These are phyloP conservation scores for Coffea canephora DNA, from an alignment of 257 asterid genomes.

Conservation along the genomic window DNA sequence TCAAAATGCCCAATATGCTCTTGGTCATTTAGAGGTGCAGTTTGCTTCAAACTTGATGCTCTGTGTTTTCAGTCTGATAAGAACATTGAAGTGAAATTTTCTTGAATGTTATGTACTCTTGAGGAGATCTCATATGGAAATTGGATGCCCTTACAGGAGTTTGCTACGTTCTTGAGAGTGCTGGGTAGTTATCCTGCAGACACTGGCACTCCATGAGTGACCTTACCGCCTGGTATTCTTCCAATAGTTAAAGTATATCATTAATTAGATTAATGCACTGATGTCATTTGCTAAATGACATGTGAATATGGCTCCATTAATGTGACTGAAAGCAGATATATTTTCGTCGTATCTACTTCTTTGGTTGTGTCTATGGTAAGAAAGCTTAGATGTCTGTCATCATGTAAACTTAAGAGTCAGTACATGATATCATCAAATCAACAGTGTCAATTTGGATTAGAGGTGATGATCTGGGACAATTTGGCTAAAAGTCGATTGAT, in stretches of 20 bases:
- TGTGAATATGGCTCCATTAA: background rate
- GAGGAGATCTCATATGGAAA: background rate
- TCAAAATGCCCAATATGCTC: slow-evolving; percentile 96
- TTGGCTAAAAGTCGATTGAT: background rate
- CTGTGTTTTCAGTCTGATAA: background rate
- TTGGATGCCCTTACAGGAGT: slow-evolving; percentile 60
- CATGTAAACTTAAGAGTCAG: background rate
- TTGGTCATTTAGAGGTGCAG: slow-evolving; percentile 75
- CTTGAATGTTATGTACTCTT: background rate
- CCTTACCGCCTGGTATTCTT: slow-evolving; percentile 30
- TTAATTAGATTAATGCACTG: slow-evolving; percentile 2
- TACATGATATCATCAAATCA: background rate
- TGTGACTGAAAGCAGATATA: background rate
- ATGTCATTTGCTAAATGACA: background rate
- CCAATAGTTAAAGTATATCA: background rate
- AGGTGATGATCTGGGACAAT: background rate
- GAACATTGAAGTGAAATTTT: background rate
- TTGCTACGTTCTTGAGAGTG: slow-evolving; percentile 88
- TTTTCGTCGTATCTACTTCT: background rate
- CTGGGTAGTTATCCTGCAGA: slow-evolving; percentile 97
- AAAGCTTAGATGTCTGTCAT: background rate
- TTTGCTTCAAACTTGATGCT: slow-evolving; percentile 1
- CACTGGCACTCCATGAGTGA: slow-evolving; percentile 57
- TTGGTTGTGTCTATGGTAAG: background rate
- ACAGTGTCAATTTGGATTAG: background rate